Percentiles rank a stretch among this genome's conserved stretches.
phyloP scores from a whole-genome alignment of 768 basidiomycete species.

The Boletales sp. region DNA sequence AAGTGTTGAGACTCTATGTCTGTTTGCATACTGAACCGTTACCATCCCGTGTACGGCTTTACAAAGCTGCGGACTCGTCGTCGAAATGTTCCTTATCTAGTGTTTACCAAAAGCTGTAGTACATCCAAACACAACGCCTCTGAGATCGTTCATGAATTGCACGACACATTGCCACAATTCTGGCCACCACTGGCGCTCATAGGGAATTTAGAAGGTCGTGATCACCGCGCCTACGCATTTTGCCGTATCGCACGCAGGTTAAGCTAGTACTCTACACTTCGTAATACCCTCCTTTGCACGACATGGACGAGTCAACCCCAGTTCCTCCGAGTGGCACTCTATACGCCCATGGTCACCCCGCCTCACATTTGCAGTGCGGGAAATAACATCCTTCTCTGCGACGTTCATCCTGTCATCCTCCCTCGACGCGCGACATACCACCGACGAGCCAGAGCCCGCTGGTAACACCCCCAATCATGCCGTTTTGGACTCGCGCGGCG shows the following conservation, averaged over 20 bases:
- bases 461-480: conserved; percentile 35
- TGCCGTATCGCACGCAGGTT: too few relatives aligned
- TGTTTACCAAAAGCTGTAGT: conserved; percentile 26
- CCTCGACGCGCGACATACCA: conserved; percentile 29
- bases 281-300: too few relatives aligned
- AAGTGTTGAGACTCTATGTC: too few relatives aligned
- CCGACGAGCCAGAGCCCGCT: conserved; percentile 25
- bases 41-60: too few relatives aligned
- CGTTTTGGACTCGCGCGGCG: conserved; percentile 32
- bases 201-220: too few relatives aligned
- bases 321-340: conserved; percentile 53
- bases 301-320: conserved; percentile 3
- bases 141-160: conserved; percentile 1
- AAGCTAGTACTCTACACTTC: too few relatives aligned
- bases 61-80: too few relatives aligned
- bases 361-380: conserved; percentile 66
- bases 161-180: not conserved
- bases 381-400: conserved; percentile 76
- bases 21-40: too few relatives aligned
- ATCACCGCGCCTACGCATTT: too few relatives aligned
- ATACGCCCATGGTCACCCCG: conserved; percentile 76
- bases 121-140: conserved; percentile 28
- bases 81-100: conserved; percentile 12
- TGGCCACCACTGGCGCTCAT: not conserved
- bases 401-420: conserved; percentile 71